A percentile compares a stretch with the other conserved stretches of the same genome.
phyloP scores from a whole-genome alignment of 768 basidiomycete species.

The Mycena latifolia region DNA sequence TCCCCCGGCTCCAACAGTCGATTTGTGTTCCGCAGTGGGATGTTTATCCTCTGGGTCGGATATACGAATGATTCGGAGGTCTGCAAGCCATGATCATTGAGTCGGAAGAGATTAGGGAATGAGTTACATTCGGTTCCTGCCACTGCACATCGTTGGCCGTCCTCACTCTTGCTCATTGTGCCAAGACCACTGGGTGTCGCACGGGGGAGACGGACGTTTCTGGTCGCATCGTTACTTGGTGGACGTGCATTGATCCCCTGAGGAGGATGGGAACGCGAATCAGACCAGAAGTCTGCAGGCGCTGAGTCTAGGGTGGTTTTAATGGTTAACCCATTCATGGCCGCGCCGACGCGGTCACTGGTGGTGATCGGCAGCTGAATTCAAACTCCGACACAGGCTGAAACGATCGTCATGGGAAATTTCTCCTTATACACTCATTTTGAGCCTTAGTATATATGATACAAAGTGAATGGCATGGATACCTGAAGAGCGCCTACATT shows the following conservation, averaged over 20 bases:
- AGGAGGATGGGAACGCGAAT: constrained; percentile 55
- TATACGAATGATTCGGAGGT: constrained; percentile 71
- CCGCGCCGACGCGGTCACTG: not conserved
- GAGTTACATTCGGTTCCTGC: constrained; percentile 85
- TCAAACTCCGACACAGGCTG: too few relatives aligned
- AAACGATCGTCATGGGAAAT: too few relatives aligned
- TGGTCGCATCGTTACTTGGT: constrained; percentile 43
- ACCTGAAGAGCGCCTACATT: too few relatives aligned
- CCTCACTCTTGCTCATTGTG: constrained; percentile 74
- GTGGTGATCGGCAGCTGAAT: too few relatives aligned
- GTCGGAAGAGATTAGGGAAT: not conserved
- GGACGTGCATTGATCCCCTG: constrained; percentile 49
- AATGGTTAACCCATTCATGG: constrained; percentile 24
- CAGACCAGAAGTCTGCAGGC: constrained; percentile 47
- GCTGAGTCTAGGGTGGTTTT: constrained; percentile 22
- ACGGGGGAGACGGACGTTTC: constrained; percentile 71
- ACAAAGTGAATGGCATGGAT: too few relatives aligned
- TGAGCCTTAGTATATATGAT: too few relatives aligned
- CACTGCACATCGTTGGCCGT: constrained; percentile 75
- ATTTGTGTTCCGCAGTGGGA: constrained; percentile 61
- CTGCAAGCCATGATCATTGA: constrained; percentile 48
- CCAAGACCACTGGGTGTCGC: constrained; percentile 69
- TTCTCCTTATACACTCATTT: too few relatives aligned
- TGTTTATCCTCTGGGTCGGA: constrained; percentile 57
- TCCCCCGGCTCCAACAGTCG: constrained; percentile 67